Evolutionary conservation across 2,329 filamentous ascomycete genomes (phyloP).

Genomic region (Aspergillus sp.): DNA sequence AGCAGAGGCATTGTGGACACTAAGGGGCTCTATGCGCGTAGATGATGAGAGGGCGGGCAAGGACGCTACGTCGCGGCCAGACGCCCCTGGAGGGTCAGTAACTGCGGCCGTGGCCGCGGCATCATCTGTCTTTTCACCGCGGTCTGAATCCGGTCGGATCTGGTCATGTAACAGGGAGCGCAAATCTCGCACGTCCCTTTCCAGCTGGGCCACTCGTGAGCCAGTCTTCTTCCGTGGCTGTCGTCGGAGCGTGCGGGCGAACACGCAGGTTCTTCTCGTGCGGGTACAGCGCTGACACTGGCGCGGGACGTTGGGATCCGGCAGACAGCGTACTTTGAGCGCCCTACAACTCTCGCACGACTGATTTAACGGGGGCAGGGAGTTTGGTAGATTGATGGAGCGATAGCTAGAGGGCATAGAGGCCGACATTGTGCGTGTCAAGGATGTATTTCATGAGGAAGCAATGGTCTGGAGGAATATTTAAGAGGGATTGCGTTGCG

Average conservation of each 20-base stretch:
- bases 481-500: conserved; percentile 7
- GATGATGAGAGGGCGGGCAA: neutral
- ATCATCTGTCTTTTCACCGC: neutral
- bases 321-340: conserved; percentile 7
- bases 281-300: conserved; percentile 6
- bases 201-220: conserved; percentile 5
- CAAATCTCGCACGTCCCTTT: conserved; percentile 1
- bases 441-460: neutral
- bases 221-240: conserved; percentile 8
- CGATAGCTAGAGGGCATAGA: neutral
- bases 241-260: conserved; percentile 5
- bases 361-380: neutral
- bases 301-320: neutral
- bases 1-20: neutral
- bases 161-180: conserved; percentile 4
- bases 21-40: neutral
- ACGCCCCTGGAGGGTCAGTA: neutral
- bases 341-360: conserved; percentile 8
- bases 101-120: neutral
- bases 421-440: conserved; percentile 2
- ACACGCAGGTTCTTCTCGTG: conserved; percentile 4
- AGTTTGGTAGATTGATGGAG: neutral
- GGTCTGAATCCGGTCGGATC: neutral
- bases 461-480: neutral
- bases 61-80: neutral